Evolutionary conservation across 140 eudicot species (phyloP), one percentile per base, ranked within the genome.

Genomic region (Flaveria floridana): DNA sequence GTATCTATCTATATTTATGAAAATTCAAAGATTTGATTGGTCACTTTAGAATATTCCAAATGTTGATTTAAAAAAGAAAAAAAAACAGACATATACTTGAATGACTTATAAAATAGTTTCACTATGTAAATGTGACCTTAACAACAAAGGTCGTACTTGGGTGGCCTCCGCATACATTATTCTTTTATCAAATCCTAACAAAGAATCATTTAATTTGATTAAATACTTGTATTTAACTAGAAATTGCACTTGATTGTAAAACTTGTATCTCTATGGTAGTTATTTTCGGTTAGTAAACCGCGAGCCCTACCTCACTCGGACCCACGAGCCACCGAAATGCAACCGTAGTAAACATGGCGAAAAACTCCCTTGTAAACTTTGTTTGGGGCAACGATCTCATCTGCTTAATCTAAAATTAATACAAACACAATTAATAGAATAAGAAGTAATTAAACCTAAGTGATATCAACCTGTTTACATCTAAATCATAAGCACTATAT

Each of bases 251-350:
- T 62, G 42, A 62, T 28, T 13, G 30, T 62, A 25, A 62, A 8
- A 14, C 44, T 26, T 62, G 44, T 28, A 12, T 59, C 18, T n/a
- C 3, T 4, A 23, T 25, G 21, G 74, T 73, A 56, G 68, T 53
- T 62, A 50, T 56, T 63, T 63, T 63, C 11, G 19, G 67, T 51
- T 71, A 62, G n/a, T 76, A 15, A 51, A 37, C 68, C 20, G 11
- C 6, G 2, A 51, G 11, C 0, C 67, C 12, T 87, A 93, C 98
- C 98, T 88, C 88, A 19, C 88, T 80, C 8, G 89, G 85, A 28
- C 99, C 99, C 55, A 94, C 86, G 39, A 94, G 85, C 99, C 99
- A 90, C 66, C 82, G 76, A 68, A 90, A 94, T 75, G 88, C 82
- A 55, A 88, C 16, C 13, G 90, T 84, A 2, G 99, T 86, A 79